phyloP scores from a whole-genome alignment of 352 stramenopile species.

The Vaucheria bursata region DNA sequence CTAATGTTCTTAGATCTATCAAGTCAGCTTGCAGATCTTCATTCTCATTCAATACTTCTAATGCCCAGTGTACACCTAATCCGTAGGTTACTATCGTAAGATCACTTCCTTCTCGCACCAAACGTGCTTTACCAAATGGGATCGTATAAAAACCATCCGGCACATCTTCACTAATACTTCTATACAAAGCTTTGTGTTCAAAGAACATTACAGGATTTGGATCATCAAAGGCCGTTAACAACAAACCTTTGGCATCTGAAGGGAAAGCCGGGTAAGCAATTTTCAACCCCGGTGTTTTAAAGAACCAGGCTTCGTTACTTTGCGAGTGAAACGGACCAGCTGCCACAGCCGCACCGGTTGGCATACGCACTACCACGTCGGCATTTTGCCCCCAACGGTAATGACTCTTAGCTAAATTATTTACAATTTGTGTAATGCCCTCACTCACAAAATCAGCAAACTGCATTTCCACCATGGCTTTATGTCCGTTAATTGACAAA shows the following conservation, averaged over 20 bases:
- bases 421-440: not conserved
- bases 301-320: slow-evolving; percentile 87
- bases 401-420: not conserved
- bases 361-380: not conserved
- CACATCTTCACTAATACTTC: no score
- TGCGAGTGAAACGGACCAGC: not conserved
- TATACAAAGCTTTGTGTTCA: no score
- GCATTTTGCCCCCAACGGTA: not conserved
- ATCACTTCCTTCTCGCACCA: no score
- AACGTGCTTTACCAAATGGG: no score
- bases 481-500: not conserved
- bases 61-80: no score
- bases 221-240: slow-evolving; percentile 84
- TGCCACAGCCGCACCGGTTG: not conserved
- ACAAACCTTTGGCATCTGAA: slow-evolving; percentile 81
- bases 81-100: no score
- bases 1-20: no score
- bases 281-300: slow-evolving; percentile 81
- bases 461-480: not conserved
- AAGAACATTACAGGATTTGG: slow-evolving; percentile 93
- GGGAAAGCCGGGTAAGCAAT: slow-evolving; percentile 86
- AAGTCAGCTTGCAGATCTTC: no score
- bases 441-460: not conserved
- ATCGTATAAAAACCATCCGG: no score
- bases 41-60: no score